A percentile compares a stretch with the other conserved stretches of the same genome.
phyloP scores from a whole-genome alignment of 2,329 filamentous ascomycete species.

The Ambrosiella beaveri region DNA sequence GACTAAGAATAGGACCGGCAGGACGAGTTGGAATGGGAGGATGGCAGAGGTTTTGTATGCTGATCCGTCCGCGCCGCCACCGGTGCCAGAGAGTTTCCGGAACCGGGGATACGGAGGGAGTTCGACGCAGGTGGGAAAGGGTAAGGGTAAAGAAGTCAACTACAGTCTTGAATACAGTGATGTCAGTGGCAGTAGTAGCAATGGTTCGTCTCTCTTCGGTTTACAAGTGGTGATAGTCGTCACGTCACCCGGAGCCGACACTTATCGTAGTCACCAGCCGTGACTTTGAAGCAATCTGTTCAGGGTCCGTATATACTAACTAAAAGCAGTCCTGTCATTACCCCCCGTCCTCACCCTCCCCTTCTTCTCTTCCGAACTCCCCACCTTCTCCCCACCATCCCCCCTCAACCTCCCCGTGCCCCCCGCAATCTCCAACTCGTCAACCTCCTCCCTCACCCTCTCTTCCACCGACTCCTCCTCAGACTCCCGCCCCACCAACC shows the following conservation, averaged over 20 bases:
- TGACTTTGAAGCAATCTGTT: neutral
- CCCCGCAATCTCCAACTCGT: neutral
- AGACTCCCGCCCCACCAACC: neutral
- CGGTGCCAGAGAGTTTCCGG: neutral
- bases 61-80: conserved; percentile 1
- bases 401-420: neutral
- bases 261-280: neutral
- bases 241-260: neutral
- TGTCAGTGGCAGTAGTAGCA: neutral
- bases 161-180: neutral
- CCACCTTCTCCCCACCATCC: neutral
- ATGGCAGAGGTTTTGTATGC: conserved; percentile 9
- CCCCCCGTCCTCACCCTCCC: neutral
- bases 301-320: neutral
- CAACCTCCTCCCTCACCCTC: conserved; percentile 5
- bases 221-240: neutral
- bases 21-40: conserved; percentile 6
- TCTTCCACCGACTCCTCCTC: neutral
- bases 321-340: neutral
- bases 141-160: neutral
- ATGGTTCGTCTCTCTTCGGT: neutral
- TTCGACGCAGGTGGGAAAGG: neutral
- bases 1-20: neutral
- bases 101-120: no score
- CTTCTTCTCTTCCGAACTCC: neutral